Evolutionary conservation across 352 stramenopile genomes (phyloP), one percentile per base, ranked within the genome.

Genomic region (Pythium sp.): DNA sequence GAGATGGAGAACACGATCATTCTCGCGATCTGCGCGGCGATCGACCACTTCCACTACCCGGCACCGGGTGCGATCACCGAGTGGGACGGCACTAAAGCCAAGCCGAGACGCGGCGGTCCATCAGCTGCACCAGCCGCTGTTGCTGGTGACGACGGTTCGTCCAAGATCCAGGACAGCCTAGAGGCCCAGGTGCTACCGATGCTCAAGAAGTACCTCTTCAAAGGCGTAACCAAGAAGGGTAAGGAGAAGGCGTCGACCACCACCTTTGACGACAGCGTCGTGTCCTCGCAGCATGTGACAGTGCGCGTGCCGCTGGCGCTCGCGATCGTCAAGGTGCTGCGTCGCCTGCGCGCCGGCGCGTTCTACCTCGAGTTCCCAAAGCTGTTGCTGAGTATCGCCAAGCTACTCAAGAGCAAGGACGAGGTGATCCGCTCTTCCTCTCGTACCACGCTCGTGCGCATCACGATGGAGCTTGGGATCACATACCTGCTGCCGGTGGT

Each of bases 31-130:
- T 99, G 97, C 72, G 72, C 89, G 5, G 92, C 98, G 22, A 90
- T 99, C 58, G 97, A 99, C 79, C 81, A 92, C 62, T 99, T 99
- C 73, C 95, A 99, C 77, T 99, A 99, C 77, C 81, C 95, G 11
- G 62, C 80, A 9, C 76, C 76, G 15, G 75, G 75, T 41, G 80
- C 79, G 62, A 72, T 77, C 38, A 75, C 65, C 30, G 63, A 81
- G 43, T 80, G 75, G 81, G 54, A 77, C 68, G 36, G 54, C 12
- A 64, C 34, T n/a, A 46, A 62, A 26, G 58, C 61, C 32, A 74
- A 38, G 62, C 53, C 5, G 9, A 59, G 28, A 28, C 62, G 65
- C 14, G 69, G 71, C 5, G 55, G 55, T 46, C 28, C 28, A 26
- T 20, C 28, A 28, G 55, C 43, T n/a, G 34, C 34, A 8, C 46